Percentiles rank a stretch among this genome's conserved stretches.
phyloP scores from a whole-genome alignment of 2,329 filamentous ascomycete species.

The Pseudogymnoascus sp. region DNA sequence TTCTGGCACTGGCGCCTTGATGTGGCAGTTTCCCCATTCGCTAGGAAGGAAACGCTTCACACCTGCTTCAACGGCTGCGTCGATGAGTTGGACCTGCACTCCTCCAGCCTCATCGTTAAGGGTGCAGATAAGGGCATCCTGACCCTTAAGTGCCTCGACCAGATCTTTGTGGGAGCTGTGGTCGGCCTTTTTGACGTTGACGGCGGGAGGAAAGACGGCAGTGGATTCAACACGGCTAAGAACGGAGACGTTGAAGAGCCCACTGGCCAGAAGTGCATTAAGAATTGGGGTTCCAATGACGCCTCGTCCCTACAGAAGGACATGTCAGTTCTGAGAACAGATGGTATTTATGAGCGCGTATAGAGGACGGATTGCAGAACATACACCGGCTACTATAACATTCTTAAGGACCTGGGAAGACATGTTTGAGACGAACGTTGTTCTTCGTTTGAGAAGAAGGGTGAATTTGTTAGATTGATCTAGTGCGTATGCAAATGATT shows the following conservation, averaged over 20 bases:
- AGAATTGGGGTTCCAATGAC: slow-evolving; percentile 27
- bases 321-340: neutral
- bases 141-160: slow-evolving; percentile 23
- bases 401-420: neutral
- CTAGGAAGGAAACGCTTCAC: slow-evolving; percentile 54
- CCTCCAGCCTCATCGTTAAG: slow-evolving; percentile 8
- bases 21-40: slow-evolving; percentile 39
- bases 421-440: neutral
- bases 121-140: slow-evolving; percentile 20
- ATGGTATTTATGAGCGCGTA: neutral
- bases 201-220: slow-evolving; percentile 18
- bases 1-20: slow-evolving; percentile 10
- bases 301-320: slow-evolving; percentile 22
- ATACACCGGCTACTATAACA: neutral
- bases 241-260: slow-evolving; percentile 27
- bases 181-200: slow-evolving; percentile 18
- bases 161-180: slow-evolving; percentile 13
- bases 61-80: slow-evolving; percentile 52
- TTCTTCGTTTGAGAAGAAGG: neutral
- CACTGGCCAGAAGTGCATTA: slow-evolving; percentile 23
- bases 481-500: neutral
- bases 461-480: neutral
- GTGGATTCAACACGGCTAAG: slow-evolving; percentile 27
- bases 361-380: neutral
- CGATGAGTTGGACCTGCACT: slow-evolving; percentile 35